Percentiles rank a stretch among this genome's conserved stretches.
Conservation (phyloP, 768 basidiomycete species). For the Lyophyllum semitale region DNA sequence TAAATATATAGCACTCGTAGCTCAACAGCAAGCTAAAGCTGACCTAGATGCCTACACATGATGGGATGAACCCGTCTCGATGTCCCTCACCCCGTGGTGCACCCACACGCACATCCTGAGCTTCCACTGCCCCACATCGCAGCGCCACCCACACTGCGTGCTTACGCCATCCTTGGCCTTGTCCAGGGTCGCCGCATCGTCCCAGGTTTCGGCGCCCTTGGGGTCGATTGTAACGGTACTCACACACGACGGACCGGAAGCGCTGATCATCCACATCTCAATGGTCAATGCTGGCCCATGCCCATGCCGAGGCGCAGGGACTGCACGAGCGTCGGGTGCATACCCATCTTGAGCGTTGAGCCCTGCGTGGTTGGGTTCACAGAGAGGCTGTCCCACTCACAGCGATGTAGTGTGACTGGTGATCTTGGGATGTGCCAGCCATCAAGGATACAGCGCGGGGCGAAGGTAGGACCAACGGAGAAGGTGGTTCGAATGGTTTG, state of each 20-base stretch:
- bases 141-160: constrained; percentile 81
- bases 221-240: constrained; percentile 87
- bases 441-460: constrained; percentile 89
- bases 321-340: constrained; percentile 84
- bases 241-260: constrained; percentile 72
- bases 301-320: constrained; percentile 90
- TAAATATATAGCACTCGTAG: no score
- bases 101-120: constrained; percentile 88
- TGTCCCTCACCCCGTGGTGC: constrained; percentile 86
- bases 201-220: constrained; percentile 78
- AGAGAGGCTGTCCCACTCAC: constrained; percentile 70
- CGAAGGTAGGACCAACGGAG: constrained; percentile 87
- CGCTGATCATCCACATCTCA: constrained; percentile 79
- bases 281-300: constrained; percentile 72
- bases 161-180: constrained; percentile 50
- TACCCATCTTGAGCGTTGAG: constrained; percentile 80
- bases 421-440: constrained; percentile 89
- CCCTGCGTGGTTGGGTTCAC: constrained; percentile 66
- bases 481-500: constrained; percentile 94
- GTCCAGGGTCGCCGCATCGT: constrained; percentile 50
- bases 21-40: no score
- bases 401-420: constrained; percentile 74
- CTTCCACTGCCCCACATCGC: constrained; percentile 63
- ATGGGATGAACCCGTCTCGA: constrained; percentile 69
- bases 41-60: no score